A percentile compares a stretch with the other conserved stretches of the same genome.
Evolutionary conservation across 306 rosid species (phyloP).

Genomic region (Adenanthera pavonina): DNA sequence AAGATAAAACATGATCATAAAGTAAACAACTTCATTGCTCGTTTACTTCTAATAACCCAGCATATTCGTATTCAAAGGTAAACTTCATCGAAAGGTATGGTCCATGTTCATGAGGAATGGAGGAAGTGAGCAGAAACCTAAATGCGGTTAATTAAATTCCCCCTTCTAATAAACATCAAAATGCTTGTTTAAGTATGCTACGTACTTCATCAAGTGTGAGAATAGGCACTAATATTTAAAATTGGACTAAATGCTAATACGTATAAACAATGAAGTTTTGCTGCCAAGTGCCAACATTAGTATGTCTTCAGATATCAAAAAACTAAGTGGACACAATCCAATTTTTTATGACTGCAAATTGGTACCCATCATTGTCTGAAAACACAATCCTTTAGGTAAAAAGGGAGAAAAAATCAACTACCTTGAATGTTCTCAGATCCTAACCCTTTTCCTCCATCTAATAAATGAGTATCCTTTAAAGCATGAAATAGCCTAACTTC

Average conservation of each 20-base stretch:
- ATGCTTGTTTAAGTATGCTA: background rate
- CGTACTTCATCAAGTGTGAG: background rate
- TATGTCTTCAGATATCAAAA: conserved; percentile 32
- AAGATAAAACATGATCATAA: background rate
- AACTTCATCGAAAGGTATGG: background rate
- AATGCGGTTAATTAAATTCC: background rate
- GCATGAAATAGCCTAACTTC: conserved; percentile 42
- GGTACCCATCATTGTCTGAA: conserved; percentile 40
- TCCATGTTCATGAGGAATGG: background rate
- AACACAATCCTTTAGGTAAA: conserved; percentile 37
- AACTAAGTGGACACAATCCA: conserved; percentile 28
- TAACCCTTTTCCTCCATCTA: conserved; percentile 37
- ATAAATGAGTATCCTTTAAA: conserved; percentile 38
- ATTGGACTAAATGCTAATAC: conserved; percentile 29
- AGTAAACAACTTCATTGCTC: background rate
- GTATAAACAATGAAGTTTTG: conserved; percentile 42
- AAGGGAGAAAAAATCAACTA: conserved; percentile 41
- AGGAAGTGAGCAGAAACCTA: background rate
- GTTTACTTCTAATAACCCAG: background rate
- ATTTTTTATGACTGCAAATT: conserved; percentile 44
- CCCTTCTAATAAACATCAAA: background rate
- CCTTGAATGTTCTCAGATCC: conserved; percentile 59
- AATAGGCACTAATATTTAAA: conserved; percentile 26
- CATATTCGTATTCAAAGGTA: background rate
- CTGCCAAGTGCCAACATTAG: conserved; percentile 39